These are phyloP conservation scores for Asterochloris erici DNA, from an alignment of 139 green algal species.

Conservation along the genomic window DNA sequence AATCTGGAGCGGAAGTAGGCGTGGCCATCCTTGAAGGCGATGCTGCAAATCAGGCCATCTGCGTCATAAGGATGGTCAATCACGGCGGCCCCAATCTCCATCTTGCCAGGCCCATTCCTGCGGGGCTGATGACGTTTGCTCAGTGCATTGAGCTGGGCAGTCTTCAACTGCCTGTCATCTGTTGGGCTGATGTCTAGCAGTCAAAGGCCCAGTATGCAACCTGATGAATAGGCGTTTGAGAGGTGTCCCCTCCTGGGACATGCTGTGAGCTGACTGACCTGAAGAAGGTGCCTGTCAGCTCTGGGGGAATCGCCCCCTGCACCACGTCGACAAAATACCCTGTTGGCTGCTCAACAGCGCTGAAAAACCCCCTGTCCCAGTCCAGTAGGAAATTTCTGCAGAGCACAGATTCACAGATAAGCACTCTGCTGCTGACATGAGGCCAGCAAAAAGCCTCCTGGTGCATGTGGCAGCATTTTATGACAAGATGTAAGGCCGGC, in stretches of 20 bases:
- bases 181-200: neutral
- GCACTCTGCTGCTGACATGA: too few relatives aligned
- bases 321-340: constrained; percentile 34
- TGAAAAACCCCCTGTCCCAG: too few relatives aligned
- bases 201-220: neutral
- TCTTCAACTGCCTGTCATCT: neutral
- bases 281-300: constrained; percentile 41
- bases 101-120: constrained; percentile 48
- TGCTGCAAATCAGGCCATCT: constrained; percentile 17
- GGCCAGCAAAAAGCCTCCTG: too few relatives aligned
- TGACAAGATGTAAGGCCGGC: too few relatives aligned
- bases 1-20: constrained; percentile 46
- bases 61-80: constrained; percentile 52
- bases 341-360: constrained; percentile 8
- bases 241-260: neutral
- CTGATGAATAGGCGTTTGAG: neutral
- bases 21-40: constrained; percentile 32
- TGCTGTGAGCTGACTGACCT: neutral
- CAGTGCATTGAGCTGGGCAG: neutral
- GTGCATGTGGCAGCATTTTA: too few relatives aligned
- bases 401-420: too few relatives aligned
- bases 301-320: constrained; percentile 26
- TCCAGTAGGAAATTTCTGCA: too few relatives aligned
- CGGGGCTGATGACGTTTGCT: neutral
- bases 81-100: constrained; percentile 14